phyloP scores from a whole-genome alignment of 2,329 filamentous ascomycete species.

The Apiospora sp. region DNA sequence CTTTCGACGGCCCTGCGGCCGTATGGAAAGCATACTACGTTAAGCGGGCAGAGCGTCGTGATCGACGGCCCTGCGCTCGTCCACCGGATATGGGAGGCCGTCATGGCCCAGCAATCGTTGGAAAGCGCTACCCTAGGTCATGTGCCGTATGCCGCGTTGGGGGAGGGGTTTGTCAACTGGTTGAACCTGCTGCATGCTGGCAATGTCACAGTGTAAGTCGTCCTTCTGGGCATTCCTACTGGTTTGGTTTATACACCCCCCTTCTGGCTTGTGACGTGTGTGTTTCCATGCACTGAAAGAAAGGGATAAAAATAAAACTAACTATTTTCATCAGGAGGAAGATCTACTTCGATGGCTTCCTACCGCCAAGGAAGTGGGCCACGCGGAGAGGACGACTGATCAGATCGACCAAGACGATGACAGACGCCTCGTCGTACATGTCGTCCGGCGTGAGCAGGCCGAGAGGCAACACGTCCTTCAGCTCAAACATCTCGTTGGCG shows the following conservation, averaged over 20 bases:
- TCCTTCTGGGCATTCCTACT: neutral
- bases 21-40: conserved; percentile 52
- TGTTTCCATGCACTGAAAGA: conserved; percentile 13
- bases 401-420: conserved; percentile 63
- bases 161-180: conserved; percentile 65
- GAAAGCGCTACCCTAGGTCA: conserved; percentile 58
- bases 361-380: conserved; percentile 72
- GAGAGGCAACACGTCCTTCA: conserved; percentile 1
- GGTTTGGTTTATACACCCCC: conserved; percentile 34
- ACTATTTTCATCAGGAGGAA: conserved; percentile 57
- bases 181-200: conserved; percentile 64
- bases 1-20: conserved; percentile 61
- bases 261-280: conserved; percentile 27
- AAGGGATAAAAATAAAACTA: neutral
- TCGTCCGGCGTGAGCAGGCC: conserved; percentile 32
- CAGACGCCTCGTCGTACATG: conserved; percentile 52
- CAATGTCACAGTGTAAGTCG: conserved; percentile 68
- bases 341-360: conserved; percentile 86
- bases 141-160: conserved; percentile 71
- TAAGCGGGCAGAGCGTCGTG: conserved; percentile 54
- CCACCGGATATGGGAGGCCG: conserved; percentile 72
- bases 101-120: conserved; percentile 50
- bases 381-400: conserved; percentile 69
- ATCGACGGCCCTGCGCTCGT: conserved; percentile 85
- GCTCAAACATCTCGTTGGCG: neutral